A percentile compares a stretch with the other conserved stretches of the same genome.
Conservation (phyloP, 2,329 filamentous ascomycete species). For the Pseudogymnoascus sp. region DNA sequence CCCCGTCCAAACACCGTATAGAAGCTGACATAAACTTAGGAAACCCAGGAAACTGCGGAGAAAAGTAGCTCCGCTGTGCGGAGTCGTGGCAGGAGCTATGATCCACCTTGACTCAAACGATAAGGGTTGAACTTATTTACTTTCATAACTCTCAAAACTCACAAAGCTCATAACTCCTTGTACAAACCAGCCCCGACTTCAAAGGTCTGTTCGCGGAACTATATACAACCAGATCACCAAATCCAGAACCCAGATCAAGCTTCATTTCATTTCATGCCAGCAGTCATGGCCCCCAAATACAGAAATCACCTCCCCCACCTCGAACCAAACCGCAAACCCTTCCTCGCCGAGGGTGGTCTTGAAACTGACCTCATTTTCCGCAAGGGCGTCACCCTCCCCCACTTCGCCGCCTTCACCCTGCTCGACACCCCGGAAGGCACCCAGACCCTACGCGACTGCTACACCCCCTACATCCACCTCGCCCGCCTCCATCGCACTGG, state of each 20-base stretch:
- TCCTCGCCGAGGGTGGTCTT: constrained; percentile 14
- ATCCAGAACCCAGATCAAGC: not conserved
- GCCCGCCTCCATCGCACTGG: constrained; percentile 11
- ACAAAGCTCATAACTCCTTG: not conserved
- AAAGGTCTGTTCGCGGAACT: not conserved
- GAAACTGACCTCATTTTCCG: constrained; percentile 14
- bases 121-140: constrained; percentile 4
- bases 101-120: constrained; percentile 5
- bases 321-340: constrained; percentile 10
- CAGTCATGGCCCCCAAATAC: constrained; percentile 4
- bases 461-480: constrained; percentile 1
- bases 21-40: not conserved
- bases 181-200: not conserved
- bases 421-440: constrained; percentile 8
- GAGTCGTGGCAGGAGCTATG: not conserved
- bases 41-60: not conserved
- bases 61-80: not conserved
- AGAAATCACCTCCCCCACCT: constrained; percentile 12
- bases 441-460: constrained; percentile 1
- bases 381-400: constrained; percentile 6
- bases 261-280: not conserved
- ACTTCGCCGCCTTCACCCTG: constrained; percentile 4
- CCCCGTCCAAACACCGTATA: too few relatives aligned
- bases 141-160: constrained; percentile 2
- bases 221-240: not conserved